Percentiles rank a stretch among this genome's conserved stretches.
These are phyloP conservation scores for Crithidia brevicula DNA, from an alignment of 208 protist species.

Conservation along the genomic window DNA sequence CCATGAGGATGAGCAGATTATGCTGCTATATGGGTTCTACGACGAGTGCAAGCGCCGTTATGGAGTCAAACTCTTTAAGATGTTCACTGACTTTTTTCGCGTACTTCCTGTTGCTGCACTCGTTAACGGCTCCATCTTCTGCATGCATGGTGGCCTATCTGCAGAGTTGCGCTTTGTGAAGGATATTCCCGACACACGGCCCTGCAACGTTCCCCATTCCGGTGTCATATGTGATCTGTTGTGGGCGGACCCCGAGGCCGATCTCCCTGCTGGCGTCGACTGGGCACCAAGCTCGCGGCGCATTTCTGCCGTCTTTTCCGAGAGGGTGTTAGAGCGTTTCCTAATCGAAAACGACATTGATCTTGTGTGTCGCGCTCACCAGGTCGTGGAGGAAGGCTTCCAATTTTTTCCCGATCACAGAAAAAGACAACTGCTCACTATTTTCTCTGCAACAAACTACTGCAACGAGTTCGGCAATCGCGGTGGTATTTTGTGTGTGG, in stretches of 20 bases:
- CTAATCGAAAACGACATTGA: conserved; percentile 98
- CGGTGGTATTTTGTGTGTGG: conserved; percentile 98
- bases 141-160: conserved; percentile 98
- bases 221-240: conserved; percentile 99
- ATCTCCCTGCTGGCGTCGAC: conserved; percentile 91
- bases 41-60: conserved; percentile 99
- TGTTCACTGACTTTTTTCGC: conserved; percentile 99
- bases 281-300: conserved; percentile 99
- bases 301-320: conserved; percentile 98
- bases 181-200: conserved; percentile 94
- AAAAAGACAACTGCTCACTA: conserved; percentile 98
- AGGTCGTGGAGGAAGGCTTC: conserved; percentile 99
- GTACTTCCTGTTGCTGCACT: conserved; percentile 97
- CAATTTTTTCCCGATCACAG: conserved; percentile 98
- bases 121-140: conserved; percentile 99
- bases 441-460: conserved; percentile 99
- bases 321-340: conserved; percentile 96
- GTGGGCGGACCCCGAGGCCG: conserved; percentile 98
- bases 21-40: conserved; percentile 99
- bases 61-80: conserved; percentile 97
- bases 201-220: conserved; percentile 98
- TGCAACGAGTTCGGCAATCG: conserved; percentile 99
- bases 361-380: conserved; percentile 98
- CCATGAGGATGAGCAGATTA: conserved; percentile 99
- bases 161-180: conserved; percentile 93